A percentile compares a stretch with the other conserved stretches of the same genome.
Evolutionary conservation across 306 rosid genomes (phyloP).

Genomic region (Cucurbita ficifolia): DNA sequence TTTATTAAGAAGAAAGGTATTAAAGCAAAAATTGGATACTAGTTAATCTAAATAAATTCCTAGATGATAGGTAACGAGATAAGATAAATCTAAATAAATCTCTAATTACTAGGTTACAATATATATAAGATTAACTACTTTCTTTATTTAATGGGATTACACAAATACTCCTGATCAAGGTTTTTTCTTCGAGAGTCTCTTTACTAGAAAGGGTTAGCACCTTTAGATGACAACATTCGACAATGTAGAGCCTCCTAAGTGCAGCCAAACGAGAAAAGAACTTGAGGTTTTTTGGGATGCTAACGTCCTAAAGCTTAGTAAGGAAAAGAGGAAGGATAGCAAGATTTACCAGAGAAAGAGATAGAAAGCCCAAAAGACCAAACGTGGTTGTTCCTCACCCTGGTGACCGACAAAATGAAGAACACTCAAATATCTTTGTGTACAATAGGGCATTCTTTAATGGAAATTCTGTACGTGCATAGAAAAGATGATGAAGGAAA

Average conservation of each 20-base stretch:
- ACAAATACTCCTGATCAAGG: too few species aligned
- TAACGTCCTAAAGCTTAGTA: background rate
- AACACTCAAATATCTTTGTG: background rate
- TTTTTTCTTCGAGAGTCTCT: too few species aligned
- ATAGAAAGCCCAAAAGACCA: background rate
- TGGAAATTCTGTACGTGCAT: background rate
- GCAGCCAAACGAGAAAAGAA: background rate
- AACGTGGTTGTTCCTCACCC: background rate
- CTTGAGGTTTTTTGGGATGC: background rate
- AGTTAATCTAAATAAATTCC: too few species aligned
- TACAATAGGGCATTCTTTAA: background rate
- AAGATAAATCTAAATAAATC: too few species aligned
- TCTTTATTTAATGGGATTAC: too few species aligned
- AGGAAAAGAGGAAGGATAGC: background rate
- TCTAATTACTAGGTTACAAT: too few species aligned
- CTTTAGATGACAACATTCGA: background rate
- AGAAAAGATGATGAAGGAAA: too few species aligned
- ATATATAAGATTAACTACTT: too few species aligned
- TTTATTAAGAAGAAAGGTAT: background rate
- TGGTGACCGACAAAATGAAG: background rate
- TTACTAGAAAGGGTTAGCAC: background rate
- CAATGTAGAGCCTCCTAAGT: background rate
- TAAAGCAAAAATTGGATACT: background rate
- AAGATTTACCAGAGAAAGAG: background rate
- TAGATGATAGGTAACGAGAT: too few species aligned